phyloP scores from a whole-genome alignment of 345 rosid genomes.

The Ricinus communis region DNA sequence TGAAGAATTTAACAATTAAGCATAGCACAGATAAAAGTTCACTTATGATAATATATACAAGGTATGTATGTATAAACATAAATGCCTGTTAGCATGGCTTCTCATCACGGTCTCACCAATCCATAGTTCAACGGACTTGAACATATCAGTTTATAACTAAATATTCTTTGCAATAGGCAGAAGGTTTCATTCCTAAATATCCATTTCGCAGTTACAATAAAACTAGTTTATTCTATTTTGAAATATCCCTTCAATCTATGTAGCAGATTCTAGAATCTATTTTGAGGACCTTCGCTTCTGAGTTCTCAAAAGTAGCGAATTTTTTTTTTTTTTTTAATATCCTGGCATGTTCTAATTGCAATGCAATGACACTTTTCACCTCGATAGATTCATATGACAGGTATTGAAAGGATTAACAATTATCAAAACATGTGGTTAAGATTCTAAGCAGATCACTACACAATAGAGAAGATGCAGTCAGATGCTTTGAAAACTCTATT shows the following conservation, averaged over 20 bases:
- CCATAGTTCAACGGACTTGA: too few relatives aligned
- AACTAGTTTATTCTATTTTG: too few relatives aligned
- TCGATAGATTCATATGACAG: too few relatives aligned
- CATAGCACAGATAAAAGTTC: not conserved
- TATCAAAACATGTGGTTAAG: not conserved
- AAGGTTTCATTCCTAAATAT: not conserved
- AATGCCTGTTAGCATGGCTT: not conserved
- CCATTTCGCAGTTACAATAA: too few relatives aligned
- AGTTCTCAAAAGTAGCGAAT: not conserved
- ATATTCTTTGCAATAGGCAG: not conserved
- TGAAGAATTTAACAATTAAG: not conserved
- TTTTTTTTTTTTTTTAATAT: slow-evolving; percentile 2
- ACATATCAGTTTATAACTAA: not conserved
- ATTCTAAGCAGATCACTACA: not conserved
- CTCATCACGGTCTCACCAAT: too few relatives aligned
- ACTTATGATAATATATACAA: not conserved
- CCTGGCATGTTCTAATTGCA: not conserved
- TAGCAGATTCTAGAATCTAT: not conserved
- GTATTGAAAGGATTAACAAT: not conserved
- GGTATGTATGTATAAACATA: not conserved
- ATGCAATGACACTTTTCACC: not conserved
- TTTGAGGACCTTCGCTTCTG: not conserved
- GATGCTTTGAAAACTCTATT: not conserved
- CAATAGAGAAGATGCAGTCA: not conserved
- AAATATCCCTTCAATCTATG: not conserved